Evolutionary conservation across 148 eudicot species (phyloP), one percentile per base, ranked within the genome.

Genomic region (Fagopyrum esculentum): DNA sequence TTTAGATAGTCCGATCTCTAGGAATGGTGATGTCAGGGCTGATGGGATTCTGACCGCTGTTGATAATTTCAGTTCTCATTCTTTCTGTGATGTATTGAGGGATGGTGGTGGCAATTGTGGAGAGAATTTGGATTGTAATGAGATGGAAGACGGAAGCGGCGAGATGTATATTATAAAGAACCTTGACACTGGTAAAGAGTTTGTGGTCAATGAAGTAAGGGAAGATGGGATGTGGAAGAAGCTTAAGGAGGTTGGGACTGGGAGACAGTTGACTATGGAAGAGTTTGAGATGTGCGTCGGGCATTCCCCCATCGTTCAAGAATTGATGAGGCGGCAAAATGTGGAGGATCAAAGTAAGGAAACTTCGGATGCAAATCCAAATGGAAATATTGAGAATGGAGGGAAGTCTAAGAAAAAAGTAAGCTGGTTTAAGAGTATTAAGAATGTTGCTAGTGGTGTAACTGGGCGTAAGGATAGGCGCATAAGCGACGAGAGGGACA

Each of bases 291-390:
- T 86, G 86, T 84, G 84, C 72, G 87, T 94, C 0, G 98, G 98
- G 71, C 94, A 93, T 77, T 94, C 98, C 1, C 98, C 98, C 0
- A 94, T 94, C 55, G 97, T 94, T 61, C 98, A 90, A 72, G 98
- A 94, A 78, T 72, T 94, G 51, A 89, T 94, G 98, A 89, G 98
- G 71, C 80, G 98, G 75, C 98, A 91, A 77, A 94, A 87, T 84
- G 93, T 87, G 43, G 93, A 91, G 85, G 89, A 88, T 45, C 87
- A 59, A 87, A 81, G 72, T 12, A 77, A 73, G 76, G 75, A 66
- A 40, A 40, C 8, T 6, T 66, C 71, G 30, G 47, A 43, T 66
- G 71, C 71, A 40, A 66, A 40, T 66, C 17, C 52, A 7, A 81
- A 83, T 74, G 88, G 87, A 47, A 80, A 79, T 79, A 74, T 78